Evolutionary conservation across 2,329 filamentous ascomycete genomes (phyloP).

Genomic region (Microcyclospora tardicrescens): DNA sequence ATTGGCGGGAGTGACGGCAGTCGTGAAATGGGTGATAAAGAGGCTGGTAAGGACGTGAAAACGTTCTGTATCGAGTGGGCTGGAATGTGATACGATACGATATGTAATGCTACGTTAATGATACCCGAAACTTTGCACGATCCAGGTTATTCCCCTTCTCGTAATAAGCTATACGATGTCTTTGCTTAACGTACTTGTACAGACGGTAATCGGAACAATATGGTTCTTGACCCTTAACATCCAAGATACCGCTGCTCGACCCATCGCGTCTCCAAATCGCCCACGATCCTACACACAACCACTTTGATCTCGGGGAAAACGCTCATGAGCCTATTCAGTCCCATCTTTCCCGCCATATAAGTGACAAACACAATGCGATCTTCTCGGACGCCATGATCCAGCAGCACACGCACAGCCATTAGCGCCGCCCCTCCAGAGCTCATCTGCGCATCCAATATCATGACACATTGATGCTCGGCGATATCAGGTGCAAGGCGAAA

Average conservation of each 20-base stretch:
- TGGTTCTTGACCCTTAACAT: constrained; percentile 41
- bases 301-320: constrained; percentile 82
- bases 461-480: constrained; percentile 59
- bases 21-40: constrained; percentile 22
- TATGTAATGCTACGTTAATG: too few species aligned
- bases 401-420: constrained; percentile 92
- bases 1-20: constrained; percentile 62
- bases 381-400: constrained; percentile 81
- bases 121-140: too few species aligned
- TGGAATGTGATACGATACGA: constrained; percentile 49
- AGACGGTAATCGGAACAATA: background rate
- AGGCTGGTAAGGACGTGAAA: constrained; percentile 37
- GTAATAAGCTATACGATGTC: background rate
- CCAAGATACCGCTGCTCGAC: constrained; percentile 81
- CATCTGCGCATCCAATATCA: constrained; percentile 90
- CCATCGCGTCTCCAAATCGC: constrained; percentile 77
- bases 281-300: constrained; percentile 69
- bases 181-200: background rate
- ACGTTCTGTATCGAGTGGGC: constrained; percentile 89
- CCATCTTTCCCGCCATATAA: constrained; percentile 74
- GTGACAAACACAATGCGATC: constrained; percentile 84
- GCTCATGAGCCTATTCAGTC: constrained; percentile 69
- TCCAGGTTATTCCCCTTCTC: too few species aligned
- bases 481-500: constrained; percentile 67
- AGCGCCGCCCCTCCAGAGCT: constrained; percentile 71